Base-by-base conservation (phyloP, 805 yeast genomes). In the Yarrowia hollandica region DNA sequence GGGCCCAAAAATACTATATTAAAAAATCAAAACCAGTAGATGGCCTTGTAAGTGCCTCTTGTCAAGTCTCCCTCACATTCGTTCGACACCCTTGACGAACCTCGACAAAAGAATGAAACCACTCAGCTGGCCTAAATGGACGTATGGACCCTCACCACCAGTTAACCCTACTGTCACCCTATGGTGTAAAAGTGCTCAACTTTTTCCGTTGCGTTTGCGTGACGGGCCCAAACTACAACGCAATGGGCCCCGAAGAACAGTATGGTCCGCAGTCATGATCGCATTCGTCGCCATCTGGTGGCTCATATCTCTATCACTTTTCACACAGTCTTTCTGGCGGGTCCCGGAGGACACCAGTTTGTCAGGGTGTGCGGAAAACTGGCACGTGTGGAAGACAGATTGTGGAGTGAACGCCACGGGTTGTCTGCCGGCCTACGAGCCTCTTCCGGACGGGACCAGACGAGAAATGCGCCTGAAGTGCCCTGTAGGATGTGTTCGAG, bases 401-500 rank as follows among this genome's bases (percentile, higher is more conserved):
- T 52, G 58, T 15, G 58, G 44, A 4, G 34, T 35, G 19, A 37
- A 52, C 35, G 42, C 44, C 25, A 37, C 42, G 25, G 44, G 35
- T 18, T 52, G 58, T 35, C 18, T 37, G 4, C 26, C 42, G 14
- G 26, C 42, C 11, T 52, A 14, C 14, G 58, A 52, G 10, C 44
- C 58, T 5, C 35, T 37, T 8, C 19, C 42, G 2, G 58, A 52
- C 26, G 58, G 44, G 1, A 10, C 33, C 11, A 16, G 31, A 10
- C 23, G 42, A 35, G 44, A 52, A 37, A 52, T 52, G 44, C 42
- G 58, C 5, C 58, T 90, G 66, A 76, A 90, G 64, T 91, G 98
- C 70, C 96, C 96, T 0, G 96, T 97, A 0, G 74, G 90, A 30
- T 91, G 98, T 72, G 90, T 85, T 64, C 74, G 85, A 30, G 88